Evolutionary conservation across 1,284 basidiomycete genomes (phyloP).

Genomic region (Cutaneotrichosporon cavernicola): DNA sequence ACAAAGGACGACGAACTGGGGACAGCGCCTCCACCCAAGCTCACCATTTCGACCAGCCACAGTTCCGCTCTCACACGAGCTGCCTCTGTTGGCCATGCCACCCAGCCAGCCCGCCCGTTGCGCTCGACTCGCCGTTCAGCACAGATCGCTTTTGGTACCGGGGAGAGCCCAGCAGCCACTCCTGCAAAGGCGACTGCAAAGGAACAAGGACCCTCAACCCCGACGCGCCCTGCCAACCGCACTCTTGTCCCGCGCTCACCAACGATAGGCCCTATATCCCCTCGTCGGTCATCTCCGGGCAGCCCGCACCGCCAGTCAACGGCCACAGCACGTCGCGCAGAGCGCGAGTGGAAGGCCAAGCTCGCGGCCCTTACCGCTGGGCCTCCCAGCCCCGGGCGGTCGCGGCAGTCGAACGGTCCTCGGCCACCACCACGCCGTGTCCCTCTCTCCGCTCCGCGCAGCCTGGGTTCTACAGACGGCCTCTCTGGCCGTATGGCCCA

Average conservation of each 20-base stretch:
- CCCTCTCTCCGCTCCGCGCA: slow-evolving; percentile 5
- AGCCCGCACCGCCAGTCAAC: slow-evolving; percentile 2
- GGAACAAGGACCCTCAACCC: slow-evolving; percentile 1
- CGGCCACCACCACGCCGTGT: slow-evolving; percentile 15
- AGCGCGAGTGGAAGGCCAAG: slow-evolving; percentile 42
- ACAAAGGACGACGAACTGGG: neutral
- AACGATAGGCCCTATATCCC: neutral
- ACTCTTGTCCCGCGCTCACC: slow-evolving; percentile 3
- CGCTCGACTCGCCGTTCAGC: slow-evolving; percentile 8
- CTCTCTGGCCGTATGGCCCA: neutral
- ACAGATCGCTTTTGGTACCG: slow-evolving; percentile 1
- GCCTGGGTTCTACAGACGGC: neutral
- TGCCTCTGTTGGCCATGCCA: neutral
- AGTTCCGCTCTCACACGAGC: neutral
- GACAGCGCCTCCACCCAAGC: neutral
- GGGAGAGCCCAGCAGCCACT: neutral
- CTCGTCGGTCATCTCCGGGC: slow-evolving; percentile 5
- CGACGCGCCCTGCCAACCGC: slow-evolving; percentile 2
- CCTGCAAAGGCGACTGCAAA: neutral
- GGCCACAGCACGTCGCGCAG: slow-evolving; percentile 24
- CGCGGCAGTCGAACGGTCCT: slow-evolving; percentile 2
- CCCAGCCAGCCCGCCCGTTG: neutral
- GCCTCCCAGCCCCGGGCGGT: neutral
- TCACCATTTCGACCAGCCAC: slow-evolving; percentile 1
- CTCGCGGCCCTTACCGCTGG: slow-evolving; percentile 30